Evolutionary conservation across 2,329 filamentous ascomycete species (phyloP).

Genomic region (Fusarium sp.): DNA sequence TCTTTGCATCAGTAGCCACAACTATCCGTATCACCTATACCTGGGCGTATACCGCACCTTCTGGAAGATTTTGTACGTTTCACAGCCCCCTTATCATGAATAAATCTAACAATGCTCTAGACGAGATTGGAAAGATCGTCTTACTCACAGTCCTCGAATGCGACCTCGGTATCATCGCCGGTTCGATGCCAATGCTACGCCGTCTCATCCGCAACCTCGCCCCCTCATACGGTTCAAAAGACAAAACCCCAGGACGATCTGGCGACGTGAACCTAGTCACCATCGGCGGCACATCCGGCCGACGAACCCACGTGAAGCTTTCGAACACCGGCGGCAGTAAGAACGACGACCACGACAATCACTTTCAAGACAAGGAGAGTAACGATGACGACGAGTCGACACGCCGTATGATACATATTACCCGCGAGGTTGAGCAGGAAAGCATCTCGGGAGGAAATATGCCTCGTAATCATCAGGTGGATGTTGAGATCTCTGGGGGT

Average conservation of each 20-base stretch:
- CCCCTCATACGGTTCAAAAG: constrained; percentile 17
- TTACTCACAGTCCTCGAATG: constrained; percentile 40
- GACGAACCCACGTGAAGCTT: constrained; percentile 21
- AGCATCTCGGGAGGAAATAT: background rate
- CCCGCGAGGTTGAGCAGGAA: constrained; percentile 28
- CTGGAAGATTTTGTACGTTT: constrained; percentile 3
- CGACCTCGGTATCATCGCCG: constrained; percentile 39
- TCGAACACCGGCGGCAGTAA: constrained; percentile 11
- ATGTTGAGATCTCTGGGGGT: background rate
- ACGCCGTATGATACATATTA: constrained; percentile 27
- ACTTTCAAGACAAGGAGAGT: constrained; percentile 31
- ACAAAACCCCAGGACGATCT: constrained; percentile 13
- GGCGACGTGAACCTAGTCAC: constrained; percentile 26
- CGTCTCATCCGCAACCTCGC: constrained; percentile 24
- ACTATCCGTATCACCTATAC: constrained; percentile 32
- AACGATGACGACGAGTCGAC: constrained; percentile 27
- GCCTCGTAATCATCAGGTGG: background rate
- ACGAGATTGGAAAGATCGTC: constrained; percentile 35
- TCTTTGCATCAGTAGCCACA: constrained; percentile 30
- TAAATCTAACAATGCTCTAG: constrained; percentile 3
- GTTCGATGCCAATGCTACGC: constrained; percentile 40
- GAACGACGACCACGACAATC: background rate
- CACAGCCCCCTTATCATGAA: too few relatives aligned
- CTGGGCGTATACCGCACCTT: constrained; percentile 22
- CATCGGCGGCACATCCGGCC: constrained; percentile 13